These are phyloP conservation scores for Suillus subaureus DNA, from an alignment of 768 basidiomycete genomes.

Conservation along the genomic window DNA sequence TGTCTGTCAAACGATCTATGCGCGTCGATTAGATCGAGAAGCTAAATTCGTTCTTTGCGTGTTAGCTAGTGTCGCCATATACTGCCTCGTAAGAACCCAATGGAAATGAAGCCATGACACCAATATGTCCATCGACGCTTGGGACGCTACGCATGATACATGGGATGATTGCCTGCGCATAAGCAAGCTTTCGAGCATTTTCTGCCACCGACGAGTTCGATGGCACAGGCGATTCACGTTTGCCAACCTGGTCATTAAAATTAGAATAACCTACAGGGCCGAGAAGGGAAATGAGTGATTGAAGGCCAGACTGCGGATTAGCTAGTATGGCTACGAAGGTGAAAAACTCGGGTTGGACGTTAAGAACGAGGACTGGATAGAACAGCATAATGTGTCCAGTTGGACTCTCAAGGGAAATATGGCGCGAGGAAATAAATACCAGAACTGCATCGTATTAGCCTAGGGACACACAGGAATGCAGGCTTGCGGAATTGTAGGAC, in stretches of 20 bases:
- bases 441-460: background rate
- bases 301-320: background rate
- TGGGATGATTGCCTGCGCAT: conserved; percentile 92
- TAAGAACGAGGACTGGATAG: background rate
- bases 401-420: background rate
- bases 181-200: conserved; percentile 81
- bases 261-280: conserved; percentile 14
- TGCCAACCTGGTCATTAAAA: conserved; percentile 65
- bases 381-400: background rate
- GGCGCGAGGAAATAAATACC: background rate
- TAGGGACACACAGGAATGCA: background rate
- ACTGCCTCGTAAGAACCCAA: conserved; percentile 47
- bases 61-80: conserved; percentile 74
- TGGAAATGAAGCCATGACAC: conserved; percentile 21
- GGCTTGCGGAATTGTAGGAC: background rate
- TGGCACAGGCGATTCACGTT: conserved; percentile 83
- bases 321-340: background rate
- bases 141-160: conserved; percentile 44
- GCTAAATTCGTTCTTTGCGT: conserved; percentile 92
- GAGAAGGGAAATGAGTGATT: conserved; percentile 51
- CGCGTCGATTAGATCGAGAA: conserved; percentile 94
- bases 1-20: conserved; percentile 85
- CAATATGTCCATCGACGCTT: conserved; percentile 51
- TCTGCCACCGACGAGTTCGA: conserved; percentile 68
- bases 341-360: background rate